Evolutionary conservation across 2,329 filamentous ascomycete species (phyloP), one percentile per base, ranked within the genome.

Genomic region (Cryphonectria naterciae): DNA sequence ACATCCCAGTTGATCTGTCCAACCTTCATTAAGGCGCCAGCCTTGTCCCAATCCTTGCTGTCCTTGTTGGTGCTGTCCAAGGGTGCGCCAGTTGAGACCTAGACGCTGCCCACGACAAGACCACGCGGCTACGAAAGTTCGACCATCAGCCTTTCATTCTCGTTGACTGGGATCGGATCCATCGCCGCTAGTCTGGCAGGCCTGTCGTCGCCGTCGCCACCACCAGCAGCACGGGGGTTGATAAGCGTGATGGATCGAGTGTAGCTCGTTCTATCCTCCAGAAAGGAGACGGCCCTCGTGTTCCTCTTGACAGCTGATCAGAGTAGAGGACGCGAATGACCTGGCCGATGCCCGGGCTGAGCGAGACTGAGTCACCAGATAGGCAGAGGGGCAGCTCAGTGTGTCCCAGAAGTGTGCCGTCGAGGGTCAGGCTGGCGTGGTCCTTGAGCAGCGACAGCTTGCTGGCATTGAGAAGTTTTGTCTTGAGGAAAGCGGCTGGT

Each of bases 1-100:
- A 92, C 84, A 67, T 87, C 83, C 88, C 89, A 92, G 68, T 78
- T 78, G 5, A 92, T 78, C 78, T 90, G 85, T 2, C 89, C 89
- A 5, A 79, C 81, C 79, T 88, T 86, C 67, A 90, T 75, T n/a
- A 74, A 78, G 0, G 86, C 87, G 2, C 80, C 80, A 2, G 87
- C 89, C 68, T 78, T 84, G 4, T 88, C 89, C 87, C 88, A 90
- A 37, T 82, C 80, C 68, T 76, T 78, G 70, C 80, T 76, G 58
- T 82, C 77, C 54, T 75, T 73, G 6, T 76, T 75, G n/a, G n/a
- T 7, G 1, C 41, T 58, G 19, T 46, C 63, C 10, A 78, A 22
- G 19, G 19, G 73, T 17, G 74, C 75, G 0, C 84, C 85, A 0
- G 81, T 77, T 0, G 75, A 61, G 3, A 86, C 80, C 1, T 75